Evolutionary conservation across 108 stramenopile species (phyloP).

Genomic region (Seminavis robusta): DNA sequence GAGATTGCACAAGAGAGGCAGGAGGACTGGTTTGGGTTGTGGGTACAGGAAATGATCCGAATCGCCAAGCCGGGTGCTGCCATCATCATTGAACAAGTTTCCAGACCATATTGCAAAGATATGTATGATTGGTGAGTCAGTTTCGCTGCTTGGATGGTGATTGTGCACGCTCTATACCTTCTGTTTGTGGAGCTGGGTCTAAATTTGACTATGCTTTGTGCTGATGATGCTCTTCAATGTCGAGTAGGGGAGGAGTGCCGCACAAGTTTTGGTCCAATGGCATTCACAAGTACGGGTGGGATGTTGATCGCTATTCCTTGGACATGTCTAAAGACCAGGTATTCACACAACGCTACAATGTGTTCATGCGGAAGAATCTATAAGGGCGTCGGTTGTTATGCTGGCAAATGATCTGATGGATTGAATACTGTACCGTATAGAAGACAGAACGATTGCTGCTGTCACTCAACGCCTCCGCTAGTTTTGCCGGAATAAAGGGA

Average conservation of each 20-base stretch:
- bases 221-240: background rate
- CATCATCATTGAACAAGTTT: conserved; percentile 34
- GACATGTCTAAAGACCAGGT: conserved; percentile 20
- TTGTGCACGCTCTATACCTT: background rate
- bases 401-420: too few species aligned
- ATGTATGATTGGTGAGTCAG: too few species aligned
- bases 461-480: too few species aligned
- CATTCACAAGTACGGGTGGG: conserved; percentile 32
- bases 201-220: too few species aligned
- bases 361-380: conserved; percentile 42
- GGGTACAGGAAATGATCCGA: conserved; percentile 45
- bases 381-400: too few species aligned
- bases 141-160: conserved; percentile 5
- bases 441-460: too few species aligned
- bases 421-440: too few species aligned
- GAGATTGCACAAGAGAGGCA: conserved; percentile 25
- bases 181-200: too few species aligned
- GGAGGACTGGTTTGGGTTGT: conserved; percentile 35
- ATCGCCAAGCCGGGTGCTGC: conserved; percentile 46
- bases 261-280: conserved; percentile 26
- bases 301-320: conserved; percentile 33
- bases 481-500: too few species aligned
- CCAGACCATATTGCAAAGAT: conserved; percentile 22
- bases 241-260: conserved; percentile 31
- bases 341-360: conserved; percentile 30